These are phyloP conservation scores for Ophiostoma perfectum DNA, from an alignment of 2,329 filamentous ascomycete genomes.

Conservation along the genomic window DNA sequence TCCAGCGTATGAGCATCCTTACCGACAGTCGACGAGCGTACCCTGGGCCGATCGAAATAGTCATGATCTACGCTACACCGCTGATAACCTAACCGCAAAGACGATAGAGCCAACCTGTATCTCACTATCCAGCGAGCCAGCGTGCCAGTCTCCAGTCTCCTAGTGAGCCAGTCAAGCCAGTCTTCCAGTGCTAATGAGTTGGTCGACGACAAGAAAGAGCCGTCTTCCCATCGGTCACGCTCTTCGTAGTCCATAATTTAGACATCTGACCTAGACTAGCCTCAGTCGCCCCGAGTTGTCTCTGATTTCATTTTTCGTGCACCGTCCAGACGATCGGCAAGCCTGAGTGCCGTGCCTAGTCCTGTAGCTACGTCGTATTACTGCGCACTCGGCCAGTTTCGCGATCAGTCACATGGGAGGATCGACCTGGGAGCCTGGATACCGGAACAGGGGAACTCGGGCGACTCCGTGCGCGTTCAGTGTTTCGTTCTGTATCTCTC, in stretches of 20 bases:
- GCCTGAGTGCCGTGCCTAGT: slow-evolving; percentile 1
- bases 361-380: neutral
- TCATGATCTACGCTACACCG: neutral
- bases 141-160: too few relatives aligned
- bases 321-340: neutral
- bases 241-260: neutral
- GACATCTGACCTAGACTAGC: too few relatives aligned
- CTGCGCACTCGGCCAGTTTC: neutral
- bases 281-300: neutral
- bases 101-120: too few relatives aligned
- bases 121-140: too few relatives aligned
- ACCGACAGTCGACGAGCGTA: neutral
- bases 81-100: neutral
- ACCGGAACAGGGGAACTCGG: neutral
- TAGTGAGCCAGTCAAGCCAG: too few relatives aligned
- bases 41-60: neutral
- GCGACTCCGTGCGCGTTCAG: too few relatives aligned
- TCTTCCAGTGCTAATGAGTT: too few relatives aligned
- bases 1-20: neutral
- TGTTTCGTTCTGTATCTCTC: neutral
- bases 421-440: neutral
- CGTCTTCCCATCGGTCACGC: neutral
- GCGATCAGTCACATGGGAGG: neutral
- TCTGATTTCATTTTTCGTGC: neutral
- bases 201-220: too few relatives aligned